These are phyloP conservation scores for Phytophthora vignae DNA, from an alignment of 352 stramenopile species.

Conservation along the genomic window DNA sequence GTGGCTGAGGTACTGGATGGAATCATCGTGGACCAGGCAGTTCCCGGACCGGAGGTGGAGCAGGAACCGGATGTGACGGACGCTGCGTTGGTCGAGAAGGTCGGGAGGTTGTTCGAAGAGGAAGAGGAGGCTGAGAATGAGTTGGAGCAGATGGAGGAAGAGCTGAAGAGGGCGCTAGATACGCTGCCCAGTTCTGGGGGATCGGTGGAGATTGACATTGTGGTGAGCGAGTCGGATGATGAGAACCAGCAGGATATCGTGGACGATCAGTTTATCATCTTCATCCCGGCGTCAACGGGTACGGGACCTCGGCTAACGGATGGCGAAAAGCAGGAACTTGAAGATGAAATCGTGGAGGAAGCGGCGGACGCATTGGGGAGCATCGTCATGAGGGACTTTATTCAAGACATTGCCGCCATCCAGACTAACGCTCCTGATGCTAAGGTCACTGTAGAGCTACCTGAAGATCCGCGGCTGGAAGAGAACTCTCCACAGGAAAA, in stretches of 20 bases:
- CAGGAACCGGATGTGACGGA: neutral
- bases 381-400: slow-evolving; percentile 28
- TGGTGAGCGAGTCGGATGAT: slow-evolving; percentile 19
- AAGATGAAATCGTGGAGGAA: slow-evolving; percentile 20
- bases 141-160: slow-evolving; percentile 20
- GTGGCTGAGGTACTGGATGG: slow-evolving; percentile 20
- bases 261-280: slow-evolving; percentile 7
- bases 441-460: neutral
- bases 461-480: slow-evolving; percentile 12
- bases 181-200: slow-evolving; percentile 3
- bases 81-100: slow-evolving; percentile 1
- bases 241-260: slow-evolving; percentile 3
- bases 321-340: slow-evolving; percentile 17
- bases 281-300: neutral
- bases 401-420: neutral
- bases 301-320: slow-evolving; percentile 16
- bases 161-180: slow-evolving; percentile 12
- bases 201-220: slow-evolving; percentile 24
- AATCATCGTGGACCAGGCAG: slow-evolving; percentile 14
- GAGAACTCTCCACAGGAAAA: slow-evolving; percentile 13
- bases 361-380: slow-evolving; percentile 16
- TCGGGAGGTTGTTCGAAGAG: slow-evolving; percentile 26
- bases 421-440: neutral
- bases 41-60: neutral
- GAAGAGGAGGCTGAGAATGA: slow-evolving; percentile 25